Conservation (phyloP, 306 rosid genomes). For the Malus sylvestris region DNA sequence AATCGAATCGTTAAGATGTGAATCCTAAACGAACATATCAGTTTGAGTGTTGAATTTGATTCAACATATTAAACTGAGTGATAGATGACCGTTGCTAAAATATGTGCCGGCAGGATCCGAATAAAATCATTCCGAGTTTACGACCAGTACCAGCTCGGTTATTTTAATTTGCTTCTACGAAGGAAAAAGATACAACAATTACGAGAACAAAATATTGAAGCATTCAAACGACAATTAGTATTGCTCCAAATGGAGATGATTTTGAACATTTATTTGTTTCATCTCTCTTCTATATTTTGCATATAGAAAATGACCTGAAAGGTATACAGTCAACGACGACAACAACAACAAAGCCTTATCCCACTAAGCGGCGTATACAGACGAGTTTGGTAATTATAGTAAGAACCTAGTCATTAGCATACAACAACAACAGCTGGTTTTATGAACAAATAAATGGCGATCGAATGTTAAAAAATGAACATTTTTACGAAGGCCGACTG, state of each 20-base stretch:
- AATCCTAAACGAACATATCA: too few relatives aligned
- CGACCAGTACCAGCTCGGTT: too few relatives aligned
- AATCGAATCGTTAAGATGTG: too few relatives aligned
- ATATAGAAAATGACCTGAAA: not conserved
- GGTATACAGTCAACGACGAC: too few relatives aligned
- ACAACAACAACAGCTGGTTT: conserved; percentile 6
- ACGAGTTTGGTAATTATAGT: not conserved
- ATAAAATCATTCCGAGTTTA: too few relatives aligned
- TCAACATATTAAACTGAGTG: too few relatives aligned
- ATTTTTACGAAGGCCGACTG: not conserved
- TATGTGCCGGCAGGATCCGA: too few relatives aligned
- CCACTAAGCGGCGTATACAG: too few relatives aligned
- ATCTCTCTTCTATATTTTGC: not conserved
- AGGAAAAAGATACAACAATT: not conserved
- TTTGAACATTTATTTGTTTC: not conserved
- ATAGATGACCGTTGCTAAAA: too few relatives aligned
- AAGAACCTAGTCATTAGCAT: not conserved
- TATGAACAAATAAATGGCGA: conserved; percentile 17
- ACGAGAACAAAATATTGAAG: not conserved
- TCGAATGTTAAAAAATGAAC: not conserved
- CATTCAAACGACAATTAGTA: not conserved
- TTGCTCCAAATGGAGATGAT: not conserved
- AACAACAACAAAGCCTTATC: too few relatives aligned
- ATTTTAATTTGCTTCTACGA: too few relatives aligned
- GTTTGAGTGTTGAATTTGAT: too few relatives aligned